Evolutionary conservation across 2,329 filamentous ascomycete genomes (phyloP), one percentile per base, ranked within the genome.

Genomic region (Penicillium sp.): DNA sequence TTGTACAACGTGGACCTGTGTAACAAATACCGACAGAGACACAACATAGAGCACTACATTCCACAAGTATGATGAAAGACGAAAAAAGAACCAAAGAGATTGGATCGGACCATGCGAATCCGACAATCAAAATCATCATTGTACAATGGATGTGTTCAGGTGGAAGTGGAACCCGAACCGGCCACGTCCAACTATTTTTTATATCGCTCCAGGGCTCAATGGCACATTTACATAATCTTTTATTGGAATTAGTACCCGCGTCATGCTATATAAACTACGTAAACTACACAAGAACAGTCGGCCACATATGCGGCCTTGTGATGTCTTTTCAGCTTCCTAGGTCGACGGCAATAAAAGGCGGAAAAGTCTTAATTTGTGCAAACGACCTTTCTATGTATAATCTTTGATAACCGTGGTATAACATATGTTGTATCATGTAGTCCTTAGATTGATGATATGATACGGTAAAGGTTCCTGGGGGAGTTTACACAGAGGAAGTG

Each of bases 151-250:
- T 16, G 30, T 31, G 5, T 14, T 14, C 31, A 33, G 14, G 22
- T 45, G 43, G 25, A 19, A 31, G 52, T 54, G 52, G 52, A 28
- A 35, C 17, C 33, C 28, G 26, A 9, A 33, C 36, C 22, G n/a
- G 16, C 50, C 50, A 53, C 4, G 9, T 10, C 14, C 14, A 14
- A 36, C 46, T 50, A 38, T 50, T 50, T 50, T 55, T 33, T 44
- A 26, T 55, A 36, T 41, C 17, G 17, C 11, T 50, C 31, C 28
- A 42, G 2, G 22, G 22, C 22, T 12, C 33, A 47, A 50, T 36
- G 46, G 52, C 4, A 7, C 44, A 25, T 16, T 45, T 26, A 30
- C 9, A 50, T 19, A 35, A 35, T n/a, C n/a, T 49, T 16, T 4
- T n/a, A n/a, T n/a, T 17, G 3, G 31, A 50, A 26, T 8, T 26